Base-by-base conservation (phyloP, 1,284 basidiomycete genomes). In the Trametes hirsuta region DNA sequence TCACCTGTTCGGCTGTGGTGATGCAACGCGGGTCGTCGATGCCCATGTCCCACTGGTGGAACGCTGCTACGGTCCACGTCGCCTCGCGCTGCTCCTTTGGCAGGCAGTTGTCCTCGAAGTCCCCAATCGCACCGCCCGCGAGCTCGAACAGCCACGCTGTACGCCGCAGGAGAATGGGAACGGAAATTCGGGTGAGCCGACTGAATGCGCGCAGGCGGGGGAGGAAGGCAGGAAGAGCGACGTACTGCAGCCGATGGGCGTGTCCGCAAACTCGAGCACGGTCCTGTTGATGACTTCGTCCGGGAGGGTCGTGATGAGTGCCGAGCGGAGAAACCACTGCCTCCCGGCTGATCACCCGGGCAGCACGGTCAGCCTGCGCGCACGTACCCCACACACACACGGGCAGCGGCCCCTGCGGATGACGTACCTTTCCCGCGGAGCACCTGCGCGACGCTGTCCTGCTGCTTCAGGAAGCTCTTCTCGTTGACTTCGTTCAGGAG, bases 41-140 rank as follows among this genome's bases (percentile, higher is more conserved):
- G 50, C 87, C 81, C 74, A 94, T 87, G 60, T 90, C 88, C 95
- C 95, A 97, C 73, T 97, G 95, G 74, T 96, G 94, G 47, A 97
- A 78, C 18, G 95, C 94, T 2, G 92, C 91, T 47, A 95, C 86
- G 3, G 91, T 94, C 77, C 95, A 97, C 6, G 84, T 75, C 1
- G 91, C 90, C 69, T 90, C 82, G 25, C 94, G 86, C 68, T 93
- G 90, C 14, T 82, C 79, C 67, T 86, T 85, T 3, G 93, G 91
- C 35, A 95, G 76, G 68, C 91, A 94, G 4, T 75, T 85, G 62
- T 90, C 84, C 58, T 89, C 86, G 55, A 83, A 85, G 69, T 95
- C 92, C 1, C 75, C 75, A 39, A 95, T 82, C 0, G 91, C 93
- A 11, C 93, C 93, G 1, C 92, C 94, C 3, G 91, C 89, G 42